Base-by-base conservation (phyloP, 2,329 filamentous ascomycete species). In the Massarina eburnea region DNA sequence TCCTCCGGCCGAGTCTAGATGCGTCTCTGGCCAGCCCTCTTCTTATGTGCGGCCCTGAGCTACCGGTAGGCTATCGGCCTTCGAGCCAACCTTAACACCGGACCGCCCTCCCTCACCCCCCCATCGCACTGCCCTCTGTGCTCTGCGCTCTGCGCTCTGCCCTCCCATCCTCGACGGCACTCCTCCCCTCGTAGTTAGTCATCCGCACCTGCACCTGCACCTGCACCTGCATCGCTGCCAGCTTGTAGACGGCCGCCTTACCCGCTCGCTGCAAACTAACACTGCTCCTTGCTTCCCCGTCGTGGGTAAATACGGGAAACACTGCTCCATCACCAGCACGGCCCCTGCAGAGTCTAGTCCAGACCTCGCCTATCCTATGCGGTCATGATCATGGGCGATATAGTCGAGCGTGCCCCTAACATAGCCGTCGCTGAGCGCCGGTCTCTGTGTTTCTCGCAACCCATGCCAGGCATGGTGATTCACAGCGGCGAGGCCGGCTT, bases 401-500 rank as follows among this genome's bases (percentile, higher is more conserved):
- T 56, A 45, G 58, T 55, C 40, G 48, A 51, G 44, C 59, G 64
- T 29, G 67, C 69, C 42, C 68, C 67, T 38, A 67, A 71, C 53
- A 64, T 70, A 63, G 55, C 70, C 58, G n/a, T n/a, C n/a, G n/a
- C n/a, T n/a, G 71, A 71, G 49, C 71, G 73, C 39, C 61, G 71
- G 48, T 70, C 74, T 4, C 56, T 76, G 43, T 76, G 73, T 49
- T 59, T 76, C 44, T 66, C 73, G 14, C 61, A 61, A 30, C 58
- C 71, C 20, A 52, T 63, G 43, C 71, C 73, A 36, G 74, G 72
- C 41, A 58, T 72, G 47, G 70, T 76, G 27, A 60, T 73, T 19
- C 75, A 77, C 49, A 58, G 66, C 43, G 74, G 73, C 36, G 69
- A 77, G 19, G 45, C 61, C 3, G 71, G 70, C 30, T 79, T 78